phyloP scores from a whole-genome alignment of 768 basidiomycete genomes.

The Boletus insuetus region DNA sequence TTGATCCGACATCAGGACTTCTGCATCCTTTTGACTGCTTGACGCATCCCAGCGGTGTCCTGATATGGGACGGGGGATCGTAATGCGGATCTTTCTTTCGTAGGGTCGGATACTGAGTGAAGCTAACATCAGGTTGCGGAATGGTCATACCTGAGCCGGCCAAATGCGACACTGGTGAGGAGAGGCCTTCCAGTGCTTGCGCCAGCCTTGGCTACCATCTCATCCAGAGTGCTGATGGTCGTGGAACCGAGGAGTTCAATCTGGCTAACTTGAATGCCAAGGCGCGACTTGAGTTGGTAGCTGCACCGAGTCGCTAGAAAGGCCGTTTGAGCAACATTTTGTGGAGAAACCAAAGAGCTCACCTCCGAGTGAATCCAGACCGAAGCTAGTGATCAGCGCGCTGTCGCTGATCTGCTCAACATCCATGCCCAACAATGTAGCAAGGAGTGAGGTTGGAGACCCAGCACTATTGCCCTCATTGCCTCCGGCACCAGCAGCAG shows the following conservation, averaged over 20 bases:
- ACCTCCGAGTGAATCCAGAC: conserved; percentile 27
- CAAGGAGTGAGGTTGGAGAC: conserved; percentile 26
- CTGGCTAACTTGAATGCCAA: conserved; percentile 26
- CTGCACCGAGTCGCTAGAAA: conserved; percentile 29
- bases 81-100: no score
- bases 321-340: background rate
- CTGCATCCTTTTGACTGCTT: no score
- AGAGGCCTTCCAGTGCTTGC: conserved; percentile 9
- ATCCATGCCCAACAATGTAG: conserved; percentile 23
- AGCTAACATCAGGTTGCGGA: no score
- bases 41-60: no score
- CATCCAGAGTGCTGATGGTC: conserved; percentile 23
- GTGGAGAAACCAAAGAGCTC: background rate
- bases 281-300: conserved; percentile 26
- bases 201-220: conserved; percentile 25
- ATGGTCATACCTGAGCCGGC: no score
- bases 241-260: conserved; percentile 25
- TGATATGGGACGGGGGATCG: no score
- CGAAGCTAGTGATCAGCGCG: conserved; percentile 29
- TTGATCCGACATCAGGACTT: no score
- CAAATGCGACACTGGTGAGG: no score
- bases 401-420: conserved; percentile 29
- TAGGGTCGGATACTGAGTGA: no score
- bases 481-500: conserved; percentile 4
- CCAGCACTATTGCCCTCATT: conserved; percentile 16